phyloP scores from a whole-genome alignment of 2,329 filamentous ascomycete species.

The Didymella pinodella region DNA sequence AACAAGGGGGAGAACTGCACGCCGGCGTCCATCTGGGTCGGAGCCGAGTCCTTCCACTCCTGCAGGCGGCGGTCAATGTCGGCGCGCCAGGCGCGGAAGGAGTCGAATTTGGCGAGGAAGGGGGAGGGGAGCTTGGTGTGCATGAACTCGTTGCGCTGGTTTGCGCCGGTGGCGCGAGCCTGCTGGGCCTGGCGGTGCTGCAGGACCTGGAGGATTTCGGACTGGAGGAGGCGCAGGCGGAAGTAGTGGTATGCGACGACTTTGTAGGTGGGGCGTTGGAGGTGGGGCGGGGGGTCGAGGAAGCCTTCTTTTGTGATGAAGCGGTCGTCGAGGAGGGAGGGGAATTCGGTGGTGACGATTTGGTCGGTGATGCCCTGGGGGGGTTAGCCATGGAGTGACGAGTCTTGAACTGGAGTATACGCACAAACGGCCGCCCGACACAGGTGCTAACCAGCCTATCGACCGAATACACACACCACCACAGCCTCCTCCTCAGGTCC shows the following conservation, averaged over 20 bases:
- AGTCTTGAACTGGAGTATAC: background rate
- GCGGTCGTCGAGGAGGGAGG: slow-evolving; percentile 84
- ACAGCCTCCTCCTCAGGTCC: slow-evolving; percentile 84
- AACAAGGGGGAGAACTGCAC: slow-evolving; percentile 91
- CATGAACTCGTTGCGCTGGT: slow-evolving; percentile 74
- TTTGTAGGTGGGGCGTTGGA: slow-evolving; percentile 80
- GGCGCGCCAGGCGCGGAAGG: slow-evolving; percentile 85
- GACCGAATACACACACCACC: slow-evolving; percentile 97
- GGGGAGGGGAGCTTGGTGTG: slow-evolving; percentile 82
- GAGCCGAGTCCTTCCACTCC: slow-evolving; percentile 86
- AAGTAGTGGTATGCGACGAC: slow-evolving; percentile 92
- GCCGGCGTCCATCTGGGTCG: slow-evolving; percentile 78
- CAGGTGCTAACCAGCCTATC: slow-evolving; percentile 95
- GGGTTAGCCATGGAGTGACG: background rate
- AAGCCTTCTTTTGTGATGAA: slow-evolving; percentile 86
- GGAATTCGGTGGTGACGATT: slow-evolving; percentile 94
- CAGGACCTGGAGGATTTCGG: slow-evolving; percentile 91
- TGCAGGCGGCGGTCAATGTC: slow-evolving; percentile 84
- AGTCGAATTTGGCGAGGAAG: slow-evolving; percentile 82
- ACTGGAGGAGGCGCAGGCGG: slow-evolving; percentile 85
- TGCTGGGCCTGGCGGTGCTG: slow-evolving; percentile 90
- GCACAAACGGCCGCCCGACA: slow-evolving; percentile 84
- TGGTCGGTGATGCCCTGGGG: slow-evolving; percentile 80
- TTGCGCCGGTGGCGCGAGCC: slow-evolving; percentile 71
- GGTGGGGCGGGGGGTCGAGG: slow-evolving; percentile 64